These are phyloP conservation scores for Boletus rubropictus DNA, from an alignment of 768 basidiomycete genomes.

Conservation along the genomic window DNA sequence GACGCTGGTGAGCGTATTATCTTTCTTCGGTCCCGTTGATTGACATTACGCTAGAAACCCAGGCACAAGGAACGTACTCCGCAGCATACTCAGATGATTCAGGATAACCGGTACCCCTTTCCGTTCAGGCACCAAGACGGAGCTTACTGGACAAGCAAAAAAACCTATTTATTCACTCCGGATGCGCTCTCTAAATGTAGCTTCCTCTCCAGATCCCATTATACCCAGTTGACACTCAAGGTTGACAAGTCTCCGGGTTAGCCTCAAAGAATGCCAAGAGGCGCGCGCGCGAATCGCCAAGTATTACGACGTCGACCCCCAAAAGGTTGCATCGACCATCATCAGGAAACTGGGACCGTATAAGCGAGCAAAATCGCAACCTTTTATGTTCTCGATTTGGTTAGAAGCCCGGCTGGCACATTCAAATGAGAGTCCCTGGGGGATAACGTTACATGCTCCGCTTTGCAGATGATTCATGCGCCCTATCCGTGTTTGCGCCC, in stretches of 20 bases:
- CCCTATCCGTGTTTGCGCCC: constrained; percentile 10
- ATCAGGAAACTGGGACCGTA: no score
- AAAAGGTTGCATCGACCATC: constrained; percentile 1
- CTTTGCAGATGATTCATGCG: no score
- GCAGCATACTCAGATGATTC: constrained; percentile 20
- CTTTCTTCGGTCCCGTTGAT: background rate
- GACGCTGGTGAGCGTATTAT: constrained; percentile 18
- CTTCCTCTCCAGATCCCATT: background rate
- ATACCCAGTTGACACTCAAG: background rate
- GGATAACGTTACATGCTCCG: no score
- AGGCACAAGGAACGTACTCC: constrained; percentile 21
- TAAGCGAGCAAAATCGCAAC: no score
- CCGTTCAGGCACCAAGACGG: constrained; percentile 24
- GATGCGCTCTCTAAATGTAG: constrained; percentile 22
- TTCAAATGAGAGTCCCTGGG: no score
- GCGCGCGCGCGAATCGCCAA: constrained; percentile 20
- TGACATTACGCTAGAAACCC: background rate
- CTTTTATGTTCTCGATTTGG: no score
- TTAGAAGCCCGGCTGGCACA: no score
- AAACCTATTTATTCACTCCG: constrained; percentile 21
- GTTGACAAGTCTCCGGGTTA: no score
- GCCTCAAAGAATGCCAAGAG: constrained; percentile 15
- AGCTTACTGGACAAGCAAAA: constrained; percentile 21
- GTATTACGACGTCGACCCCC: constrained; percentile 24
- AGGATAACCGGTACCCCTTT: constrained; percentile 14